Percentiles rank a stretch among this genome's conserved stretches.
Conservation (phyloP, 306 rosid genomes). For the Cucumis sativus region DNA sequence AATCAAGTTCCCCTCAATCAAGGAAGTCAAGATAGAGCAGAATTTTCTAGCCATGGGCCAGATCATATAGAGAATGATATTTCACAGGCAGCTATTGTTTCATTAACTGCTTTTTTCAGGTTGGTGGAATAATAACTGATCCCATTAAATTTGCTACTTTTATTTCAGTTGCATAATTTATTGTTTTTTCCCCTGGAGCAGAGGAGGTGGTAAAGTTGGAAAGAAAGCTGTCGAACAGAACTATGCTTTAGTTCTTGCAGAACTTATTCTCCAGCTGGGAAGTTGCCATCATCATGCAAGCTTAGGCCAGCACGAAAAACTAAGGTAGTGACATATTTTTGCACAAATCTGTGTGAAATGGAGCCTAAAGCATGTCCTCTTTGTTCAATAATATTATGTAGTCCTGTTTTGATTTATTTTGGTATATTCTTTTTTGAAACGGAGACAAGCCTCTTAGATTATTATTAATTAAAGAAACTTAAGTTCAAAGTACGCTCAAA, state of each 20-base stretch:
- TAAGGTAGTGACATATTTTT: constrained; percentile 36
- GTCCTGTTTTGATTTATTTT: not conserved
- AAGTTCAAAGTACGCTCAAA: no score
- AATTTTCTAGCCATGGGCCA: constrained; percentile 31
- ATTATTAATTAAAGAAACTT: no score
- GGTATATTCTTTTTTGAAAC: no score
- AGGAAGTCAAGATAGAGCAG: constrained; percentile 47
- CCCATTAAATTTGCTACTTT: constrained; percentile 9
- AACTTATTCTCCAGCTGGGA: constrained; percentile 86
- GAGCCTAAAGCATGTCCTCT: not conserved
- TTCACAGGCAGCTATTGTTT: constrained; percentile 72
- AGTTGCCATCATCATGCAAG: constrained; percentile 71
- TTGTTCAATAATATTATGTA: not conserved
- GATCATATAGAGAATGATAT: constrained; percentile 62
- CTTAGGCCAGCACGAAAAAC: constrained; percentile 65
- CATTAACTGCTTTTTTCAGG: constrained; percentile 96
- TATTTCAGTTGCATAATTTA: constrained; percentile 11
- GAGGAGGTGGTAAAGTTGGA: constrained; percentile 96
- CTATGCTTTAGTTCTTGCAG: constrained; percentile 90
- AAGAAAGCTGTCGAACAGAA: constrained; percentile 83
- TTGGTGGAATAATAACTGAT: constrained; percentile 10
- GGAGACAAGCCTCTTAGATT: no score
- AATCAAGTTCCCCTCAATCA: constrained; percentile 48
- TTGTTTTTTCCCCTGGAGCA: constrained; percentile 27
- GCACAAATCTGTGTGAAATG: not conserved